Evolutionary conservation across 2,329 filamentous ascomycete genomes (phyloP).

Genomic region (Ophiosphaerella narmari): DNA sequence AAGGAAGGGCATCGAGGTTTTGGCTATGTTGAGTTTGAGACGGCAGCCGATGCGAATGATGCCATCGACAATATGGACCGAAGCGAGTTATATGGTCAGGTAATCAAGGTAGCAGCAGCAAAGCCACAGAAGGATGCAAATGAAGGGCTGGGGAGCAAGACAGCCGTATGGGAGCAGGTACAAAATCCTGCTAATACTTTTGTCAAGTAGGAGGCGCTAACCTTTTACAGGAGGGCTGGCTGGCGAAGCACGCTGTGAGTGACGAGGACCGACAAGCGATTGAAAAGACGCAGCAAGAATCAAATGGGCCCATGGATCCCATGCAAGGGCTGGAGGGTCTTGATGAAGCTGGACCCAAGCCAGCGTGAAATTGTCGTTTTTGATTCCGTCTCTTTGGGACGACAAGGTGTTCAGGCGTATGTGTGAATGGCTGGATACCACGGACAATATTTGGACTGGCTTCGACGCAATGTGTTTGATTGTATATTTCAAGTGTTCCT

Average conservation of each 20-base stretch:
- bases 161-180: slow-evolving; percentile 96
- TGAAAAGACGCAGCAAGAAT: slow-evolving; percentile 58
- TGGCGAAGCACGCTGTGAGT: slow-evolving; percentile 83
- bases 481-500: neutral
- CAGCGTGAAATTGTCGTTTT: slow-evolving; percentile 53
- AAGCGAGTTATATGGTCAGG: slow-evolving; percentile 88
- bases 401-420: slow-evolving; percentile 28
- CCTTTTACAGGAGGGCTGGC: slow-evolving; percentile 77
- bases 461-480: neutral
- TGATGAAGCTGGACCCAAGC: slow-evolving; percentile 91
- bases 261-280: slow-evolving; percentile 74
- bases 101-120: slow-evolving; percentile 89
- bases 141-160: slow-evolving; percentile 89
- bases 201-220: slow-evolving; percentile 11
- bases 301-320: slow-evolving; percentile 71
- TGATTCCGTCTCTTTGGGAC: neutral
- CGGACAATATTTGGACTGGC: neutral
- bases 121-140: slow-evolving; percentile 89
- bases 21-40: slow-evolving; percentile 94
- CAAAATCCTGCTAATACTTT: slow-evolving; percentile 30
- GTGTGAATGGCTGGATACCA: slow-evolving; percentile 10
- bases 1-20: slow-evolving; percentile 86
- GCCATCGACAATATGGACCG: slow-evolving; percentile 99
- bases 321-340: slow-evolving; percentile 95
- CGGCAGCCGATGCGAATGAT: slow-evolving; percentile 82